These are phyloP conservation scores for Phaeotremella fagi DNA, from an alignment of 768 basidiomycete species.

Conservation along the genomic window DNA sequence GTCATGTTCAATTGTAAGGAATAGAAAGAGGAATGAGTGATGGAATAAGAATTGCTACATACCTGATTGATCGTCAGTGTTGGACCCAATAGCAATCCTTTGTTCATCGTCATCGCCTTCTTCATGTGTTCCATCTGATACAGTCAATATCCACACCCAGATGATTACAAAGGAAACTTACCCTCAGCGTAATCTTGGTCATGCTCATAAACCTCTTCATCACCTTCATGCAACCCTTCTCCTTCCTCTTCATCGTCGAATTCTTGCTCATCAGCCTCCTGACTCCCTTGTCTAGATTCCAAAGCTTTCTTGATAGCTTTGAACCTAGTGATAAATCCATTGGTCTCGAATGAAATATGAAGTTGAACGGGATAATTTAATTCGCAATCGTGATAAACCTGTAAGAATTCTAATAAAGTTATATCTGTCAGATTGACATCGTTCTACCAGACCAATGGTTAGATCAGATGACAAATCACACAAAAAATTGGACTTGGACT, in stretches of 20 bases:
- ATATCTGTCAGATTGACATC: slow-evolving; percentile 28
- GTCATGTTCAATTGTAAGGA: no score
- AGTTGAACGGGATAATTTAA: slow-evolving; percentile 23
- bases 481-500: slow-evolving; percentile 4
- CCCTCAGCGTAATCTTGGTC: neutral
- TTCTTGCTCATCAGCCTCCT: slow-evolving; percentile 71
- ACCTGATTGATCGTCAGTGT: no score
- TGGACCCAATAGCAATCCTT: no score
- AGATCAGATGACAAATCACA: neutral
- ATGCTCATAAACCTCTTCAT: slow-evolving; percentile 66
- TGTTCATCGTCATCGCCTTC: no score
- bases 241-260: slow-evolving; percentile 76
- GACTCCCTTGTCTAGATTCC: slow-evolving; percentile 4
- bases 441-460: slow-evolving; percentile 14
- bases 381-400: slow-evolving; percentile 26
- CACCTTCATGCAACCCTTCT: slow-evolving; percentile 79
- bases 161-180: no score
- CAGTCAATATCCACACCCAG: no score
- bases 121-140: no score
- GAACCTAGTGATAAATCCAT: slow-evolving; percentile 18
- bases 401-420: slow-evolving; percentile 50
- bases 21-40: no score
- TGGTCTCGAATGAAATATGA: slow-evolving; percentile 25
- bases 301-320: slow-evolving; percentile 24
- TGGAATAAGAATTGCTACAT: no score